Conservation (phyloP, 2,329 filamentous ascomycete species). For the Purpureocillium lavendulum region DNA sequence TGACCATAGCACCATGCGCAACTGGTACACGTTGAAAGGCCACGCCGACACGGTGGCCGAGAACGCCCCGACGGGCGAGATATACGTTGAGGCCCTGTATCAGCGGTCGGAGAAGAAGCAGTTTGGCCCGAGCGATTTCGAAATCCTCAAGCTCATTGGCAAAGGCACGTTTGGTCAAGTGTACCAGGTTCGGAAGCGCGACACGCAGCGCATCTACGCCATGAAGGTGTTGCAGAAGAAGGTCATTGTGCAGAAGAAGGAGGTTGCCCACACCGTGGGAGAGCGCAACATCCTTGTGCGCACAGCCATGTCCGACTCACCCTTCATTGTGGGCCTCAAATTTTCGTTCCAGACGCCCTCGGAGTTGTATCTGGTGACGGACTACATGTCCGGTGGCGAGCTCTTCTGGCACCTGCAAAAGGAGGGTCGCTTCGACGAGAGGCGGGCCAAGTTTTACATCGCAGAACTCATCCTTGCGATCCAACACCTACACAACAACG, state of each 20-base stretch:
- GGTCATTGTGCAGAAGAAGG: conserved; percentile 99
- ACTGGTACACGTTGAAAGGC: conserved; percentile 77
- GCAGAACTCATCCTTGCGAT: conserved; percentile 93
- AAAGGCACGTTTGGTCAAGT: conserved; percentile 98
- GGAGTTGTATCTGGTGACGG: conserved; percentile 95
- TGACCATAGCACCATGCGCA: conserved; percentile 64
- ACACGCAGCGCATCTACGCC: conserved; percentile 91
- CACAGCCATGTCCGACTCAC: conserved; percentile 90
- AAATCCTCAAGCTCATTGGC: conserved; percentile 91
- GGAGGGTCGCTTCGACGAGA: conserved; percentile 91
- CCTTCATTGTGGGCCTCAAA: conserved; percentile 95
- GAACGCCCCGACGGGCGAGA: conserved; percentile 74
- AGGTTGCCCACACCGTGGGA: conserved; percentile 93
- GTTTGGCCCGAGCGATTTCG: conserved; percentile 90
- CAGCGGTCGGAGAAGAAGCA: conserved; percentile 83
- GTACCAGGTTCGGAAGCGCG: conserved; percentile 96
- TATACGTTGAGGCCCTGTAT: conserved; percentile 79
- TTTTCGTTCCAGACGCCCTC: conserved; percentile 98
- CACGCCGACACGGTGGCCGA: conserved; percentile 64
- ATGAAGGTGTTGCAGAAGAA: conserved; percentile 99
- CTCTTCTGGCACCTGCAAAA: conserved; percentile 98
- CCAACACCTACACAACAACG: conserved; percentile 90
- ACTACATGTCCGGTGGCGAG: conserved; percentile 98
- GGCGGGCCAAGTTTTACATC: conserved; percentile 96
- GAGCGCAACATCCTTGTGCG: conserved; percentile 96